Conservation (phyloP, 2,329 filamentous ascomycete species). For the Karstenula rhodostoma region DNA sequence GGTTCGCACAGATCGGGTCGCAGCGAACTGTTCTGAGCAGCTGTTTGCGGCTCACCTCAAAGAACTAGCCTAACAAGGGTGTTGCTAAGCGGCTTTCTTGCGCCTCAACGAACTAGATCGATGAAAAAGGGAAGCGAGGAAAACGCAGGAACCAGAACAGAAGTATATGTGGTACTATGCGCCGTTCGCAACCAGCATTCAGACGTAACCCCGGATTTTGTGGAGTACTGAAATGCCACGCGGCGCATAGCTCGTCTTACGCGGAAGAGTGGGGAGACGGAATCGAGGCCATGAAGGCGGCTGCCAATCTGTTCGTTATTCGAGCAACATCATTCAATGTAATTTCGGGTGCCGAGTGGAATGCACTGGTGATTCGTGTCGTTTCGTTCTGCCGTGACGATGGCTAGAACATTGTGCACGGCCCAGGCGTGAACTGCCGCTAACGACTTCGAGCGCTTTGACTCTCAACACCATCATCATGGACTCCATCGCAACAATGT, state of each 20-base stretch:
- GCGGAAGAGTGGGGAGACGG: neutral
- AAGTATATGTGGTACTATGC: neutral
- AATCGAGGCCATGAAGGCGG: neutral
- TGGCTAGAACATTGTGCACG: neutral
- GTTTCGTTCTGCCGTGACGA: neutral
- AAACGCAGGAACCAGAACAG: neutral
- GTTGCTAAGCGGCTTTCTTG: neutral
- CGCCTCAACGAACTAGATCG: neutral
- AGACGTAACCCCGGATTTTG: no score
- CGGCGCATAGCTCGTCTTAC: neutral
- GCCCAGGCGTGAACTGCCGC: neutral
- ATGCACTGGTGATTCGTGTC: neutral
- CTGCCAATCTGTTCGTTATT: neutral
- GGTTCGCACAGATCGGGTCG: neutral
- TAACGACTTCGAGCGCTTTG: neutral
- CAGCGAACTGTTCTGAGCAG: neutral
- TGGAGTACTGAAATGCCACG: neutral
- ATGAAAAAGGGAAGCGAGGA: neutral
- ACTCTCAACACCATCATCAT: neutral
- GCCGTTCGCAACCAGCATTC: neutral
- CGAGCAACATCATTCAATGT: no score
- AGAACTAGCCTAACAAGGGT: neutral
- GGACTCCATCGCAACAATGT: neutral
- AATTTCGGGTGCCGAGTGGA: no score
- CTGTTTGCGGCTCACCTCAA: neutral